These are phyloP conservation scores for Microbotryum intermedium DNA, from an alignment of 1,284 basidiomycete species.

Conservation along the genomic window DNA sequence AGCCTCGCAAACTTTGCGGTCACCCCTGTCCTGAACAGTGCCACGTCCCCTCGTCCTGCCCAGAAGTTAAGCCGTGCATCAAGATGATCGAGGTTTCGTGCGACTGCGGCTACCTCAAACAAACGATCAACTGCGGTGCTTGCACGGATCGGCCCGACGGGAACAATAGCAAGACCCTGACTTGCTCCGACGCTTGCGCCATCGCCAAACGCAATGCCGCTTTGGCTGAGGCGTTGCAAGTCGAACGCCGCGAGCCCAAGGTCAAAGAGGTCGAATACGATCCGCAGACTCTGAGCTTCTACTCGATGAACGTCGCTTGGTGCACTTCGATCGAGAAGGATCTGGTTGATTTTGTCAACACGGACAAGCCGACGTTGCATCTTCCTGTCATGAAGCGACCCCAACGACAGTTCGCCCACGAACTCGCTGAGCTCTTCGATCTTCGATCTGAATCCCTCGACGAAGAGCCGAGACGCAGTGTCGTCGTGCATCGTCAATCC, in stretches of 20 bases:
- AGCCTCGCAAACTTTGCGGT: slow-evolving; percentile 63
- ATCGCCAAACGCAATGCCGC: slow-evolving; percentile 74
- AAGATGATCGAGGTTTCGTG: slow-evolving; percentile 50
- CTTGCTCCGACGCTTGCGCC: slow-evolving; percentile 62
- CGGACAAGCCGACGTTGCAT: slow-evolving; percentile 27
- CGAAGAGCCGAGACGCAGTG: slow-evolving; percentile 31
- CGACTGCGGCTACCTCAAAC: slow-evolving; percentile 68
- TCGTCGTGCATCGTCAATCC: slow-evolving; percentile 29
- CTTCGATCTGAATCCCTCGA: slow-evolving; percentile 32
- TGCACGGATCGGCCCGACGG: slow-evolving; percentile 46
- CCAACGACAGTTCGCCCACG: slow-evolving; percentile 33
- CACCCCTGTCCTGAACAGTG: slow-evolving; percentile 66
- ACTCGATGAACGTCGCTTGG: slow-evolving; percentile 8
- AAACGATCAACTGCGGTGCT: slow-evolving; percentile 59
- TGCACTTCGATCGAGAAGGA: neutral
- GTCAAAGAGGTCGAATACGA: slow-evolving; percentile 23
- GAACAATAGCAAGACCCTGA: slow-evolving; percentile 46
- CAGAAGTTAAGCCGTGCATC: slow-evolving; percentile 67
- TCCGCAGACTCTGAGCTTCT: slow-evolving; percentile 11
- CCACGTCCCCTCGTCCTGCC: slow-evolving; percentile 74
- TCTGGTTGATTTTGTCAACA: slow-evolving; percentile 21
- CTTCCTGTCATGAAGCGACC: slow-evolving; percentile 32
- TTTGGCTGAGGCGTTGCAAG: slow-evolving; percentile 79
- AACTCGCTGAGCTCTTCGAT: slow-evolving; percentile 30
- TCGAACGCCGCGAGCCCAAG: slow-evolving; percentile 43